Evolutionary conservation across 192 early-diverging fungal species (phyloP).

Genomic region (Neocallimastix lanati): DNA sequence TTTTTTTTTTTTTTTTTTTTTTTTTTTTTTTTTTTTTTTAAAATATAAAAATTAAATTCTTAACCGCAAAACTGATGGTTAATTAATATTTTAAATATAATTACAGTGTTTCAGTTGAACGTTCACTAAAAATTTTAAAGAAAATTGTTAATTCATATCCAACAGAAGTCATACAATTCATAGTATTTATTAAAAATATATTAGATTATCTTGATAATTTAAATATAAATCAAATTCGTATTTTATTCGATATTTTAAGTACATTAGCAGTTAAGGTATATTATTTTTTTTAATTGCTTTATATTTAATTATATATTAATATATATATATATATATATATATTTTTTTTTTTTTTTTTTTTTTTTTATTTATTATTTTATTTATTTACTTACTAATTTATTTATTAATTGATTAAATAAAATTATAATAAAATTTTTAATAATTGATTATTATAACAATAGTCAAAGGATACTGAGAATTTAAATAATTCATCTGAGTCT

Average conservation of each 20-base stretch:
- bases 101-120: slow-evolving; percentile 28
- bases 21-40: no score
- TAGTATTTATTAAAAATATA: slow-evolving; percentile 49
- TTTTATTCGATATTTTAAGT: slow-evolving; percentile 48
- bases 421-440: no score
- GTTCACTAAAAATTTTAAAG: slow-evolving; percentile 31
- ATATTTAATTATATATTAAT: no score
- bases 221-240: slow-evolving; percentile 34
- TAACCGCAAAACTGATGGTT: no score
- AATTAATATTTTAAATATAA: background rate
- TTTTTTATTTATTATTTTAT: background rate
- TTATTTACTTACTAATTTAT: no score
- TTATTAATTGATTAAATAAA: no score
- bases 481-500: background rate
- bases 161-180: slow-evolving; percentile 30
- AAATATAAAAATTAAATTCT: no score
- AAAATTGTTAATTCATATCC: slow-evolving; percentile 27
- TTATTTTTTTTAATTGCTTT: no score
- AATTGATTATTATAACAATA: no score
- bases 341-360: background rate
- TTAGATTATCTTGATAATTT: slow-evolving; percentile 56
- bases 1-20: no score
- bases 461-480: background rate
- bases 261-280: slow-evolving; percentile 21
- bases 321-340: no score